Conservation (phyloP, 2,329 filamentous ascomycete species). For the Camillea tinctor region DNA sequence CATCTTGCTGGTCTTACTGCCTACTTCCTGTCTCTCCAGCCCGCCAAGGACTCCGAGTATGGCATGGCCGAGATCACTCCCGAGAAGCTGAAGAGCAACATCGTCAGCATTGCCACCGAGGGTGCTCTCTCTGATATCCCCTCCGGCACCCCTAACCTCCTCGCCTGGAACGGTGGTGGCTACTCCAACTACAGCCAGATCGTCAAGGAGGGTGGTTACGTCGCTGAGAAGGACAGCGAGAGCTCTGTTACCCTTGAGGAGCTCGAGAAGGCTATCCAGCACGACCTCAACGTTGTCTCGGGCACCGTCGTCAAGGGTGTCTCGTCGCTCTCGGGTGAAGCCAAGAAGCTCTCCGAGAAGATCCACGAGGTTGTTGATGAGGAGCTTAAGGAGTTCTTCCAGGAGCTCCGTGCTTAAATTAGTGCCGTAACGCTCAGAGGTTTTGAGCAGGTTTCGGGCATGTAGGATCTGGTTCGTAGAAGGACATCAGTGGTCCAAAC, state of each 20-base stretch:
- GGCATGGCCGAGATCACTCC: conserved; percentile 87
- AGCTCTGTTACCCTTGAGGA: conserved; percentile 51
- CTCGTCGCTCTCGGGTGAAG: conserved; percentile 53
- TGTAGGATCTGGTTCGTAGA: conserved; percentile 7
- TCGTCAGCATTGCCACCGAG: conserved; percentile 80
- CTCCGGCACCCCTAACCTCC: conserved; percentile 83
- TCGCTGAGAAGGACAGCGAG: conserved; percentile 44
- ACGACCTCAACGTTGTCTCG: conserved; percentile 60
- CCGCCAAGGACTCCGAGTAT: conserved; percentile 84
- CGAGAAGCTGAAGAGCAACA: conserved; percentile 86
- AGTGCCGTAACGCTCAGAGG: conserved; percentile 13
- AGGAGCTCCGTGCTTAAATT: conserved; percentile 45
- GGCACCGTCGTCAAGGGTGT: conserved; percentile 55
- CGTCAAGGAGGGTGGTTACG: conserved; percentile 70
- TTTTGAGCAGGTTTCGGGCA: too few relatives aligned
- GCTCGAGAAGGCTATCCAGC: conserved; percentile 58
- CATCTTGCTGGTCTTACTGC: conserved; percentile 95
- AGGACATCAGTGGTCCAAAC: conserved; percentile 12
- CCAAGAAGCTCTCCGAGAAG: conserved; percentile 62
- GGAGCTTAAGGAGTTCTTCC: conserved; percentile 59
- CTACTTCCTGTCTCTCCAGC: conserved; percentile 97
- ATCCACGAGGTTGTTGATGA: conserved; percentile 61
- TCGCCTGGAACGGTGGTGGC: conserved; percentile 98
- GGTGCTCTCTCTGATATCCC: conserved; percentile 80
- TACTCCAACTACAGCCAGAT: conserved; percentile 88